phyloP scores from a whole-genome alignment of 2,329 filamentous ascomycete species.

The Colletotrichum sp. region DNA sequence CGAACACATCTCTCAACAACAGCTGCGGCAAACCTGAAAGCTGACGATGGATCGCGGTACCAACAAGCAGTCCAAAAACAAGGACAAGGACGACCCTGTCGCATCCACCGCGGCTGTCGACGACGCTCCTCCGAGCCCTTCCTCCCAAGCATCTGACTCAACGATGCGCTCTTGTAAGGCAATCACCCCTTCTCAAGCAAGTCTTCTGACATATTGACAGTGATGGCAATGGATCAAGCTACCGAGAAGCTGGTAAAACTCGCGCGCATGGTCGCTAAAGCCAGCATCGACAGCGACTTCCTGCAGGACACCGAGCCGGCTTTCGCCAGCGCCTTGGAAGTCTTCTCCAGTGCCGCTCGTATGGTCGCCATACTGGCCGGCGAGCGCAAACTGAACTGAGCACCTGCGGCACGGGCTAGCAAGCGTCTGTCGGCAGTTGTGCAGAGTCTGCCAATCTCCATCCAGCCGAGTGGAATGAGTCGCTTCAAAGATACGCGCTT shows the following conservation, averaged over 20 bases:
- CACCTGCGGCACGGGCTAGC: neutral
- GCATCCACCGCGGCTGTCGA: neutral
- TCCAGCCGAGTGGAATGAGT: neutral
- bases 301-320: neutral
- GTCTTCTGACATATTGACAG: neutral
- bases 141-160: neutral
- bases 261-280: neutral
- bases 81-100: neutral
- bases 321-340: neutral
- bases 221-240: neutral
- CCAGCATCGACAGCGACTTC: neutral
- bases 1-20: neutral
- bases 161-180: neutral
- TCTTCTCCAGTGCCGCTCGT: neutral
- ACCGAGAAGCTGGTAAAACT: neutral
- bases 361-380: neutral
- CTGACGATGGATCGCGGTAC: neutral
- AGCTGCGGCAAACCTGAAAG: neutral
- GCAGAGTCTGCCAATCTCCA: neutral
- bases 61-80: neutral
- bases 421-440: neutral
- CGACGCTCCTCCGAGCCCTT: neutral
- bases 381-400: neutral
- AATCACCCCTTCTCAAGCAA: neutral
- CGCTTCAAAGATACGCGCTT: neutral